Conservation (phyloP, 2,329 filamentous ascomycete species). For the Emergomyces orientalis region DNA sequence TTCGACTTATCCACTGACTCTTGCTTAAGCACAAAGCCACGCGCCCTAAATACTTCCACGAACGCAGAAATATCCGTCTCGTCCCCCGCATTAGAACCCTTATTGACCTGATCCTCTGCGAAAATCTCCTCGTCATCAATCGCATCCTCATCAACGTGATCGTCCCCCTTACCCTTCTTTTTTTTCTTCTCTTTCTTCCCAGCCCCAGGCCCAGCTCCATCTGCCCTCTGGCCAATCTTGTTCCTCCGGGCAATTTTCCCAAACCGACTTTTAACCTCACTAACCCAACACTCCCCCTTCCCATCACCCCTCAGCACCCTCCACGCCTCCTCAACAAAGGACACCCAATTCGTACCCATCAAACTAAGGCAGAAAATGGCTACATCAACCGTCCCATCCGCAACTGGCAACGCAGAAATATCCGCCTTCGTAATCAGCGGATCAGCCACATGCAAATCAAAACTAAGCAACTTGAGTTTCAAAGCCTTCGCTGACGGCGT, state of each 20-base stretch:
- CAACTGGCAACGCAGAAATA: constrained; percentile 71
- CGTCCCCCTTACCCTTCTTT: constrained; percentile 38
- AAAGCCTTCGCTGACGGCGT: constrained; percentile 52
- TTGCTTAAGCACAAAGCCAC: constrained; percentile 78
- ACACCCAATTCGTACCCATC: constrained; percentile 98
- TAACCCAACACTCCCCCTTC: constrained; percentile 80
- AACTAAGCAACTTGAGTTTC: constrained; percentile 68
- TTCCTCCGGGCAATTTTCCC: constrained; percentile 46
- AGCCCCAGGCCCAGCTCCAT: constrained; percentile 40
- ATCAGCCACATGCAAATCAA: constrained; percentile 71
- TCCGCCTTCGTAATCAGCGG: constrained; percentile 78
- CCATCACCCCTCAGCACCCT: constrained; percentile 81
- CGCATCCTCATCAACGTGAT: constrained; percentile 43
- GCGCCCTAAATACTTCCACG: constrained; percentile 66
- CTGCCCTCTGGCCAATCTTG: constrained; percentile 33
- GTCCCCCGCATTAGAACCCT: constrained; percentile 54
- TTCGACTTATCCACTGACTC: constrained; percentile 70
- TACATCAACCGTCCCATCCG: constrained; percentile 67
- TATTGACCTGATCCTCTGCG: constrained; percentile 48
- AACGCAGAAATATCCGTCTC: constrained; percentile 85
- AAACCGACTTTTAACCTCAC: constrained; percentile 93
- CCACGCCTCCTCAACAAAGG: constrained; percentile 93
- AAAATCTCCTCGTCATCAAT: constrained; percentile 51
- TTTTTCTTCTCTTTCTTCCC: constrained; percentile 35
- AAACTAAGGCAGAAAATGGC: constrained; percentile 92